These are phyloP conservation scores for Leccinum griseonigrum DNA, from an alignment of 1,284 basidiomycete genomes.

Conservation along the genomic window DNA sequence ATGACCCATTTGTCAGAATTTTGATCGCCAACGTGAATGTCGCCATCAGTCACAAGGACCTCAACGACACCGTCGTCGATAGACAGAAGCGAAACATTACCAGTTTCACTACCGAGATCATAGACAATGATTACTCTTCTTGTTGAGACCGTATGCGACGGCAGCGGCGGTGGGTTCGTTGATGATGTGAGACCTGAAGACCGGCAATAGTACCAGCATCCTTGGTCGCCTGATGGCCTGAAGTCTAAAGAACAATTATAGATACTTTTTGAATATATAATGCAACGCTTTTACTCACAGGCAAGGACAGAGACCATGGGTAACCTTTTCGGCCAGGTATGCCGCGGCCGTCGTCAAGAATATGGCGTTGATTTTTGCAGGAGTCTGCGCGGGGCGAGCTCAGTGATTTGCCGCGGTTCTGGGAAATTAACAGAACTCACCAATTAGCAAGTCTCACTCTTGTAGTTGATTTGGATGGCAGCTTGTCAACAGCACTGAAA, in stretches of 20 bases:
- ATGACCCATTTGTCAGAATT: constrained; percentile 98
- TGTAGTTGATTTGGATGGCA: constrained; percentile 81
- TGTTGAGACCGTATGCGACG: constrained; percentile 98
- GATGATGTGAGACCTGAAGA: constrained; percentile 95
- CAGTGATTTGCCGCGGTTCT: neutral
- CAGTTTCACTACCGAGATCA: constrained; percentile 98
- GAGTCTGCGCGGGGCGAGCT: constrained; percentile 46
- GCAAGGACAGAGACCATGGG: constrained; percentile 98
- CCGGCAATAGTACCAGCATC: constrained; percentile 97
- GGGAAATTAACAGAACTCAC: constrained; percentile 41
- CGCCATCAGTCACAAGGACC: constrained; percentile 95
- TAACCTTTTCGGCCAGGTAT: constrained; percentile 95
- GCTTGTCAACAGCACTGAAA: constrained; percentile 81
- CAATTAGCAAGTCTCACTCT: constrained; percentile 83
- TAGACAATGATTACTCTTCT: constrained; percentile 95
- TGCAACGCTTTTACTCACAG: constrained; percentile 44
- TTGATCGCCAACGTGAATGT: constrained; percentile 99
- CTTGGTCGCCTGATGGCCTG: constrained; percentile 99
- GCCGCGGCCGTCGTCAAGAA: constrained; percentile 93
- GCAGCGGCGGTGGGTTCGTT: constrained; percentile 99
- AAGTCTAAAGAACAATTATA: constrained; percentile 55
- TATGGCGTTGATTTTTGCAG: constrained; percentile 94
- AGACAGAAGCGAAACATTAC: constrained; percentile 96
- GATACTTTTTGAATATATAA: constrained; percentile 29
- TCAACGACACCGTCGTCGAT: constrained; percentile 99